Evolutionary conservation across 2,329 filamentous ascomycete genomes (phyloP).

Genomic region (Ophiostoma pallidulum): DNA sequence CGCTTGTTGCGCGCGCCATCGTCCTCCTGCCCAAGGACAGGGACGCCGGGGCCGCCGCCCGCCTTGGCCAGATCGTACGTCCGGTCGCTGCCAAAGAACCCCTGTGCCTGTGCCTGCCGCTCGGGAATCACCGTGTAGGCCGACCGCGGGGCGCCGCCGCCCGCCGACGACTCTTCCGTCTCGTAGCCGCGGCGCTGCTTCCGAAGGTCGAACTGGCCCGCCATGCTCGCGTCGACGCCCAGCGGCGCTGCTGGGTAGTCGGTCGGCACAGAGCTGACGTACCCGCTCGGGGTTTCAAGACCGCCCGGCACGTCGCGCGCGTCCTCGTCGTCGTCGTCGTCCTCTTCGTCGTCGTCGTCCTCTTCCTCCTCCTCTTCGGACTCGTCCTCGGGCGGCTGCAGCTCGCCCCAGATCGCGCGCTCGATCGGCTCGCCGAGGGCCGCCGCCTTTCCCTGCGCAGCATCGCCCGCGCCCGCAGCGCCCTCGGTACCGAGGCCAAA

Average conservation of each 20-base stretch:
- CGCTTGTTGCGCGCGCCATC: constrained; percentile 64
- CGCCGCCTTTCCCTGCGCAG: constrained; percentile 27
- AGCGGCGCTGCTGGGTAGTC: constrained; percentile 61
- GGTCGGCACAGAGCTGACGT: constrained; percentile 70
- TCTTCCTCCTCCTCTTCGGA: constrained; percentile 51
- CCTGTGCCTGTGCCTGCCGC: constrained; percentile 72
- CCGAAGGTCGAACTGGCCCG: constrained; percentile 82
- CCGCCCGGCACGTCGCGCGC: constrained; percentile 51
- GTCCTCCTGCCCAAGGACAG: constrained; percentile 72
- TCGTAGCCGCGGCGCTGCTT: constrained; percentile 80
- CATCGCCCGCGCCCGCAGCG: constrained; percentile 18
- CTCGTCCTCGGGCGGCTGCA: constrained; percentile 71
- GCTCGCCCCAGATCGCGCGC: constrained; percentile 81
- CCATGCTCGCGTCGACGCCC: constrained; percentile 62
- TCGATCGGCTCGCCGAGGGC: constrained; percentile 75
- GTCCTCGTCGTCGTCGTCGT: constrained; percentile 59
- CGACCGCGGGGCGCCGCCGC: constrained; percentile 49
- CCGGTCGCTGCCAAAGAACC: constrained; percentile 93
- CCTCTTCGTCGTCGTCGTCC: constrained; percentile 57
- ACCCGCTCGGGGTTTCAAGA: constrained; percentile 70
- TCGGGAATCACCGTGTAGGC: constrained; percentile 89
- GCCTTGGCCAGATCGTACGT: constrained; percentile 72
- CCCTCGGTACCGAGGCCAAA: constrained; percentile 59
- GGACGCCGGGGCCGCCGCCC: constrained; percentile 38
- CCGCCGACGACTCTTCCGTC: constrained; percentile 65